phyloP scores from a whole-genome alignment of 345 rosid species.

The Triadica sebifera region DNA sequence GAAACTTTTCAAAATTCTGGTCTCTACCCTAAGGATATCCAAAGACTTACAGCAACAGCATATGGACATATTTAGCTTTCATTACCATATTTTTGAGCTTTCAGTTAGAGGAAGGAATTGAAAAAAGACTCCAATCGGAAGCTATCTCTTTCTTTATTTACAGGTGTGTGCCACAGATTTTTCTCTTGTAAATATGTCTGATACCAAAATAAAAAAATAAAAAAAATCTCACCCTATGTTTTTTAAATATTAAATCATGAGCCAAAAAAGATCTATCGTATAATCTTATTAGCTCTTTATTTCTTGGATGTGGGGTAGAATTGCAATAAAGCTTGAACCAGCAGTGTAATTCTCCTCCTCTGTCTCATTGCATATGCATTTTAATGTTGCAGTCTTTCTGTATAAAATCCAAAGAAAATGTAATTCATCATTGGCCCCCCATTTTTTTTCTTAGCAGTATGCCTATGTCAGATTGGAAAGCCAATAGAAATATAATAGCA shows the following conservation, averaged over 20 bases:
- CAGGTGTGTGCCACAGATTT: slow-evolving; percentile 30
- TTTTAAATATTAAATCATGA: not conserved
- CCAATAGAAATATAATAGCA: not conserved
- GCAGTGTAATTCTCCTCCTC: slow-evolving; percentile 14
- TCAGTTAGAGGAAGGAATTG: not conserved
- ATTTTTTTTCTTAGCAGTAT: not conserved
- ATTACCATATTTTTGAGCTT: not conserved
- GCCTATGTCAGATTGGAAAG: not conserved
- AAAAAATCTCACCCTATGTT: slow-evolving; percentile 15
- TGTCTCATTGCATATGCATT: slow-evolving; percentile 34
- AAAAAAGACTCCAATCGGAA: not conserved
- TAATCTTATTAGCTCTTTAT: slow-evolving; percentile 6
- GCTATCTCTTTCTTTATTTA: slow-evolving; percentile 13
- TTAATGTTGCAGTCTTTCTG: slow-evolving; percentile 26
- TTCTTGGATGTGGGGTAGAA: slow-evolving; percentile 35
- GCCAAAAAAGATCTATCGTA: too few relatives aligned
- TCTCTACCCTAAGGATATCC: slow-evolving; percentile 34
- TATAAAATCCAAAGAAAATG: slow-evolving; percentile 26
- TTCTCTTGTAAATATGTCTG: slow-evolving; percentile 37
- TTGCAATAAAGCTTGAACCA: slow-evolving; percentile 33
- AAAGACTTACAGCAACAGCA: slow-evolving; percentile 39
- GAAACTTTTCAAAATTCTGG: slow-evolving; percentile 37
- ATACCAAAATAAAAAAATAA: not conserved
- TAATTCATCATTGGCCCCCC: slow-evolving; percentile 19
- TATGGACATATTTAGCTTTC: slow-evolving; percentile 36